Conservation (phyloP, 306 rosid genomes). For the Sicyos edulis region DNA sequence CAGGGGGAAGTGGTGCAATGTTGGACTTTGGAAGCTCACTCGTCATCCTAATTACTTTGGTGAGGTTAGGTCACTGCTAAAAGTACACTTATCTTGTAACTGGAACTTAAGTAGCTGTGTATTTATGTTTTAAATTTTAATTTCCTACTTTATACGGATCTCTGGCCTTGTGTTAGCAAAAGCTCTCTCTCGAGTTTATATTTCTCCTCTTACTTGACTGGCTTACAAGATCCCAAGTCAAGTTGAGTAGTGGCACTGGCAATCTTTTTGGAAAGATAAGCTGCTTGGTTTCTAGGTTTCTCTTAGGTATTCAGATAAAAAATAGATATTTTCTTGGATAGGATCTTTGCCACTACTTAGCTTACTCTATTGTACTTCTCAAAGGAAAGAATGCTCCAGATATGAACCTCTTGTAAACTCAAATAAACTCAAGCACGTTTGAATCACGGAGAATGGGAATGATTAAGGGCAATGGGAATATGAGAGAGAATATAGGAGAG, state of each 20-base stretch:
- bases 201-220: neutral
- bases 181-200: neutral
- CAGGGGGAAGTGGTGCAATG: constrained; percentile 85
- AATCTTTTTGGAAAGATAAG: neutral
- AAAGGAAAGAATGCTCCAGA: neutral
- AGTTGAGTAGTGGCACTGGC: neutral
- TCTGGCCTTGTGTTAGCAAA: neutral
- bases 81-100: constrained; percentile 7
- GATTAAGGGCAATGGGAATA: too few species aligned
- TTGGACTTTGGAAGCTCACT: constrained; percentile 75
- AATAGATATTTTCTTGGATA: neutral
- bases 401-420: neutral
- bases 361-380: neutral
- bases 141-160: neutral
- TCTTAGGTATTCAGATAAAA: neutral
- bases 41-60: constrained; percentile 99
- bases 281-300: neutral
- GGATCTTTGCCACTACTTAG: too few species aligned
- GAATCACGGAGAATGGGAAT: neutral
- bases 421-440: too few species aligned
- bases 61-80: constrained; percentile 53
- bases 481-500: too few species aligned
- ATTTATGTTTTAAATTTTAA: neutral
- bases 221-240: neutral
- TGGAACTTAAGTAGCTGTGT: neutral